phyloP scores from a whole-genome alignment of 2,329 filamentous ascomycete species.

The Furcasterigmium furcatum region DNA sequence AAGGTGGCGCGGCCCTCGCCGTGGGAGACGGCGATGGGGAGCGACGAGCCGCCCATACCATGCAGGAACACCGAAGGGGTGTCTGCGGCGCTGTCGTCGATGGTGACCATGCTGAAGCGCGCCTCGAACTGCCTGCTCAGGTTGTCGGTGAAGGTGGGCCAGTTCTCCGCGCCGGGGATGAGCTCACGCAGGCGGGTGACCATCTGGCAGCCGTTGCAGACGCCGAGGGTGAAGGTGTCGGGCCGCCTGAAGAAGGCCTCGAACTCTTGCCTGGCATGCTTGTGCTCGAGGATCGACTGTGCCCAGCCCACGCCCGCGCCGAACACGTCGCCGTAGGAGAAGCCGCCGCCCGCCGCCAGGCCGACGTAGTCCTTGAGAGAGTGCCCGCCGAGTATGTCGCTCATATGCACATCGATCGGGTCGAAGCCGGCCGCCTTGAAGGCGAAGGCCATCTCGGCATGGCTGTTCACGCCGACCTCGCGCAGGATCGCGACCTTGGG shows the following conservation, averaged over 20 bases:
- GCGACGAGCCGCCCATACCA: constrained; percentile 76
- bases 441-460: constrained; percentile 97
- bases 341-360: constrained; percentile 91
- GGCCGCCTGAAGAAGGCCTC: constrained; percentile 79
- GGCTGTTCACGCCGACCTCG: constrained; percentile 92
- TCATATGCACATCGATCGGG: constrained; percentile 95
- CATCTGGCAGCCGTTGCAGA: constrained; percentile 98
- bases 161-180: constrained; percentile 78
- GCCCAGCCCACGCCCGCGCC: constrained; percentile 98
- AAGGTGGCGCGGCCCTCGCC: constrained; percentile 85
- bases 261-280: constrained; percentile 73
- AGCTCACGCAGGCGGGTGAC: constrained; percentile 73
- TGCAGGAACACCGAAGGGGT: constrained; percentile 79
- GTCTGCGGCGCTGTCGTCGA: constrained; percentile 44
- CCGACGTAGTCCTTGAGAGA: constrained; percentile 82
- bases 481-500: constrained; percentile 87
- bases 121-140: constrained; percentile 86
- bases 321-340: constrained; percentile 83
- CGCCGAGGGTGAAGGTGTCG: constrained; percentile 89
- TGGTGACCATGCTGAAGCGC: constrained; percentile 79
- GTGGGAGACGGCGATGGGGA: constrained; percentile 87
- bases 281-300: constrained; percentile 85
- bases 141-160: constrained; percentile 88
- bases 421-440: constrained; percentile 91
- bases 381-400: constrained; percentile 76